These are phyloP conservation scores for Aegilops longissima DNA, from an alignment of 176 grass and related monocot species.

Conservation along the genomic window DNA sequence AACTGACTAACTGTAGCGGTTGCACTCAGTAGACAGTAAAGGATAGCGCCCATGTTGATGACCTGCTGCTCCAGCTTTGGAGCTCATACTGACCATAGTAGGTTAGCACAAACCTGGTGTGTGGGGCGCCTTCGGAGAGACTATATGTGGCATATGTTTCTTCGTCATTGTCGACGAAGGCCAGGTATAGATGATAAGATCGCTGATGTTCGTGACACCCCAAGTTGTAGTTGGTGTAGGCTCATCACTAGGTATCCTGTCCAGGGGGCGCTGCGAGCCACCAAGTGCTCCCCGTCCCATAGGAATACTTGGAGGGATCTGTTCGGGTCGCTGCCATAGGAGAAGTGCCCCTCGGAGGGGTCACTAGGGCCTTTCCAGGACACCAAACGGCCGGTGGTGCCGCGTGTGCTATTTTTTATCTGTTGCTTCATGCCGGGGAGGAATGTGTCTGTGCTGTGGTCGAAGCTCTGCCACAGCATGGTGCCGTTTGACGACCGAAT, in stretches of 20 bases:
- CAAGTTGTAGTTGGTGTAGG: too few relatives aligned
- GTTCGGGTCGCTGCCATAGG: neutral
- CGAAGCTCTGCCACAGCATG: constrained; percentile 36
- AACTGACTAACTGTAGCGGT: constrained; percentile 7
- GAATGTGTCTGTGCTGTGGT: neutral
- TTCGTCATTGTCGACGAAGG: neutral
- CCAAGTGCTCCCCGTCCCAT: neutral
- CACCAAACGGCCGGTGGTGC: neutral
- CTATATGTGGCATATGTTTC: neutral
- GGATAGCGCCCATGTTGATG: neutral
- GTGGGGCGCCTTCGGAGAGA: constrained; percentile 2
- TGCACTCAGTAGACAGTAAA: neutral
- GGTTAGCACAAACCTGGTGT: neutral
- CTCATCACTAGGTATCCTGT: neutral
- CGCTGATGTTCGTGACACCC: neutral
- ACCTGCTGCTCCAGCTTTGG: neutral
- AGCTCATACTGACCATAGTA: constrained; percentile 7
- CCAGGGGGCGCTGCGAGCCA: constrained; percentile 27
- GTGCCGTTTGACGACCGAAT: neutral
- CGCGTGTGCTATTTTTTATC: too few relatives aligned
- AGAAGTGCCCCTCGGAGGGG: constrained; percentile 30
- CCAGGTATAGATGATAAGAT: neutral
- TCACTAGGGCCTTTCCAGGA: constrained; percentile 29
- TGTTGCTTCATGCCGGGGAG: constrained; percentile 19
- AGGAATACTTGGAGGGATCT: neutral